Conservation (phyloP, 75 land plant genomes). For the Larix kaempferi region DNA sequence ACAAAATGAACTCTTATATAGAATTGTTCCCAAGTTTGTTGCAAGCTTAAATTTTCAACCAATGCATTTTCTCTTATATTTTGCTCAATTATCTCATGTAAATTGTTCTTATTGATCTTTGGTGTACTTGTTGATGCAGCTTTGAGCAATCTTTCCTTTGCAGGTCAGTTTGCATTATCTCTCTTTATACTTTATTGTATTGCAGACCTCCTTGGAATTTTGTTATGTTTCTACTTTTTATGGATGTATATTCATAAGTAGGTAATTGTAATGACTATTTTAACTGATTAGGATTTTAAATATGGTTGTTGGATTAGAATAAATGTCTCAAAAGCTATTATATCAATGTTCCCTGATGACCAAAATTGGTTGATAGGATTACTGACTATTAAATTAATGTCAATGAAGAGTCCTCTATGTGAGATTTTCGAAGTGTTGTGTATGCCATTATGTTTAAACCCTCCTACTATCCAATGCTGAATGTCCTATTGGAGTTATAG, state of each 20-base stretch:
- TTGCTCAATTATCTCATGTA: background rate
- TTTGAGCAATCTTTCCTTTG: conserved; percentile 9
- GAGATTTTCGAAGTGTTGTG: too few species aligned
- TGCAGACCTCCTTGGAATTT: background rate
- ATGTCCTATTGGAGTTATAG: too few species aligned
- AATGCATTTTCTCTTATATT: background rate
- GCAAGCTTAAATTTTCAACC: background rate
- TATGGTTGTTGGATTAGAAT: background rate
- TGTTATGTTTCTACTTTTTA: background rate
- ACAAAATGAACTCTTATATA: background rate
- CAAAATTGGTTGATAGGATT: background rate
- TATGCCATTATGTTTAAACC: too few species aligned
- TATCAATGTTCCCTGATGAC: background rate
- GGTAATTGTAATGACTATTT: background rate
- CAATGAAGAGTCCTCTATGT: too few species aligned
- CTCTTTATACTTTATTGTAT: background rate
- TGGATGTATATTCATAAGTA: background rate
- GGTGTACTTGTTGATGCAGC: conserved; percentile 1
- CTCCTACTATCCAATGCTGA: too few species aligned
- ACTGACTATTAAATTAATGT: too few species aligned
- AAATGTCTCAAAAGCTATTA: background rate
- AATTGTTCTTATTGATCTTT: background rate
- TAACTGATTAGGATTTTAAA: background rate
- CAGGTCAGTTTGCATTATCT: background rate
- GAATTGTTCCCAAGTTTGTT: background rate